Conservation (phyloP, 768 basidiomycete species). For the Trametes cingulata region DNA sequence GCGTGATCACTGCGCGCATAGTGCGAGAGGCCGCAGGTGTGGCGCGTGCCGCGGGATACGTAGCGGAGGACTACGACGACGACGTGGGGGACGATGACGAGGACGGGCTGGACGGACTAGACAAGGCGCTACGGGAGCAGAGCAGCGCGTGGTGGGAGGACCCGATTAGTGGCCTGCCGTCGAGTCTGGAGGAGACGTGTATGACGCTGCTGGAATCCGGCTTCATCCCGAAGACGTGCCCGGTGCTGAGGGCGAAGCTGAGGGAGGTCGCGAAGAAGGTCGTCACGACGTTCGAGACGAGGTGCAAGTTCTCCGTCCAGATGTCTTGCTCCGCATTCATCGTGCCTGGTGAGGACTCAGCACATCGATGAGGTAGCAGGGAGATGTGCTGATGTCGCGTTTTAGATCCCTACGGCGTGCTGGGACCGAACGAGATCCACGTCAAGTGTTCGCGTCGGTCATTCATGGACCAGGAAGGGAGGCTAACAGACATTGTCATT, state of each 20-base stretch:
- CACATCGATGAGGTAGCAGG: too few species aligned
- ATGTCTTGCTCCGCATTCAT: slow-evolving; percentile 64
- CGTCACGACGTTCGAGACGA: slow-evolving; percentile 44
- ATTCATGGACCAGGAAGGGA: slow-evolving; percentile 44
- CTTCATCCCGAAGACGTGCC: slow-evolving; percentile 51
- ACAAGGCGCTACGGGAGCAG: slow-evolving; percentile 31
- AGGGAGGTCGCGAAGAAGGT: slow-evolving; percentile 46
- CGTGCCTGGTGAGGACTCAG: slow-evolving; percentile 47
- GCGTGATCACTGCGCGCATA: slow-evolving; percentile 26
- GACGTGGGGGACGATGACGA: slow-evolving; percentile 28
- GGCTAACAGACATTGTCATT: slow-evolving; percentile 48
- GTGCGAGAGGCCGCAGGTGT: slow-evolving; percentile 25
- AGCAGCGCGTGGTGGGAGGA: slow-evolving; percentile 77
- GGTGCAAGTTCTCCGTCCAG: slow-evolving; percentile 51
- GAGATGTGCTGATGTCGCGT: neutral
- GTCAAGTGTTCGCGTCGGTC: slow-evolving; percentile 50
- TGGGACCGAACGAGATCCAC: slow-evolving; percentile 58
- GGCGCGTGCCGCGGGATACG: slow-evolving; percentile 32
- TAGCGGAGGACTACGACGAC: slow-evolving; percentile 23
- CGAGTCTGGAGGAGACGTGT: slow-evolving; percentile 60
- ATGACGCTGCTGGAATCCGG: slow-evolving; percentile 60
- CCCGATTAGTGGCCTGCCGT: slow-evolving; percentile 58
- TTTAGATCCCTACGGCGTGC: slow-evolving; percentile 52
- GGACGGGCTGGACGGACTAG: slow-evolving; percentile 21
- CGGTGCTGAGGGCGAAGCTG: slow-evolving; percentile 56